Base-by-base conservation (phyloP, 2,329 filamentous ascomycete species). In the Moelleriella libera region DNA sequence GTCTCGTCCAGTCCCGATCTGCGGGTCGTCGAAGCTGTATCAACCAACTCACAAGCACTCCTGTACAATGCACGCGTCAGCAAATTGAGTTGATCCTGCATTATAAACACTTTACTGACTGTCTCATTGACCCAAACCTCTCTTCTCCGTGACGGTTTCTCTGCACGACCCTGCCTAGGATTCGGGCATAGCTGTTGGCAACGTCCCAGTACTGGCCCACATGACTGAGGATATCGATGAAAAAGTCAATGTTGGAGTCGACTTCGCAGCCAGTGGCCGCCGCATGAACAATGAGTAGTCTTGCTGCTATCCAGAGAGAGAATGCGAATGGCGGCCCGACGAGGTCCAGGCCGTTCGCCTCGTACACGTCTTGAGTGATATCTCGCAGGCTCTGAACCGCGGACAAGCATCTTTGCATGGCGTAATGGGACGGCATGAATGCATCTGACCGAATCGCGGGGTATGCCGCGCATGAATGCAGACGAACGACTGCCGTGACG, bases 191-290 rank as follows among this genome's bases (percentile, higher is more conserved):
- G 31, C 63, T 65, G 30, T 60, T 63, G 2, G 68, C 68, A 1
- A 70, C 65, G 30, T 68, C 65, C 67, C 67, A 70, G 47, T 68
- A 65, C 44, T 66, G 61, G 0, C 67, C 68, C 21, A 70, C 63
- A 43, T 69, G 58, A 0, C 58, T 55, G 3, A 70, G 55, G 1
- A 67, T 68, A 30, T 67, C 65, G 43, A 70, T 63, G 39, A 69
- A 69, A 50, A 69, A 69, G 31, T 67, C 66, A 41, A 70, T 65
- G 46, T 63, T 61, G 0, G 62, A 55, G 29, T 69, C 65, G 1
- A 68, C 59, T 0, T 59, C 51, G 12, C 61, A 59, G 3, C 65
- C 63, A 1, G 63, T 58, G 0, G 64, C 62, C 2, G 68, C 64
- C 0, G 68, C 65, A 43, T 70, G 65, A 5, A 69, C 65, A 8